A percentile compares a stretch with the other conserved stretches of the same genome.
phyloP scores from a whole-genome alignment of 2,329 filamentous ascomycete species.

The Alternaria incomplexa region DNA sequence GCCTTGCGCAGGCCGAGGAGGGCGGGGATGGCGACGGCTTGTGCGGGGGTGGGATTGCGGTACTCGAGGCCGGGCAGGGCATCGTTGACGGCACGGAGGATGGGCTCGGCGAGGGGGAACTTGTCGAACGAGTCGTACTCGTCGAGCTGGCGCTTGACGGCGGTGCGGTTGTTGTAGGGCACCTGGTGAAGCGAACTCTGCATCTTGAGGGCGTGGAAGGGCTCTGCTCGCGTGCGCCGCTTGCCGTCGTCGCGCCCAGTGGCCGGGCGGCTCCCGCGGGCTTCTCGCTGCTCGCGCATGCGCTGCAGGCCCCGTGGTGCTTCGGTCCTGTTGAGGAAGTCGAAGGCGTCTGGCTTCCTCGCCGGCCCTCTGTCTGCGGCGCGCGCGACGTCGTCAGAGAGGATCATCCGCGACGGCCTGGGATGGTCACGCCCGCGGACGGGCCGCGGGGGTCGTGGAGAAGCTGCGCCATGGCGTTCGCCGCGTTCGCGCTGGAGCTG shows the following conservation, averaged over 20 bases:
- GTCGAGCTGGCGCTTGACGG: conserved; percentile 66
- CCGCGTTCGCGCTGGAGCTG: conserved; percentile 29
- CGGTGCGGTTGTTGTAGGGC: conserved; percentile 72
- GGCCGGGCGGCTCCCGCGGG: conserved; percentile 10
- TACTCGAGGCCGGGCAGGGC: conserved; percentile 77
- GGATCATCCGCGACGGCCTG: conserved; percentile 56
- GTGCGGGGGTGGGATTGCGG: conserved; percentile 84
- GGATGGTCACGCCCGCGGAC: conserved; percentile 13
- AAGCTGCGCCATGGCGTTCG: conserved; percentile 8
- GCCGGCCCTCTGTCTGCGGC: conserved; percentile 28
- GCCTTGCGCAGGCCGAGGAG: conserved; percentile 66
- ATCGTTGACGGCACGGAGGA: conserved; percentile 78
- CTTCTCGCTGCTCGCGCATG: conserved; percentile 17
- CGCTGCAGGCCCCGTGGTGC: conserved; percentile 33
- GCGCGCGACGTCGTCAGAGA: conserved; percentile 51
- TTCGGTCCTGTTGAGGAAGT: conserved; percentile 41
- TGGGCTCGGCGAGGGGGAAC: conserved; percentile 73
- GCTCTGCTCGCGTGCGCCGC: conserved; percentile 50
- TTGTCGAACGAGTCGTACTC: conserved; percentile 80
- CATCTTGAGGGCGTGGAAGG: conserved; percentile 91
- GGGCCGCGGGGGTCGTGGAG: conserved; percentile 1
- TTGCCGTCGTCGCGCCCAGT: conserved; percentile 29
- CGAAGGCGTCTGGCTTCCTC: conserved; percentile 41
- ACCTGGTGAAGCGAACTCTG: conserved; percentile 78
- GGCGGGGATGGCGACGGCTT: conserved; percentile 84